Evolutionary conservation across 495 filamentous ascomycete species (phyloP), one percentile per base, ranked within the genome.

Genomic region (Cercophora scortea): DNA sequence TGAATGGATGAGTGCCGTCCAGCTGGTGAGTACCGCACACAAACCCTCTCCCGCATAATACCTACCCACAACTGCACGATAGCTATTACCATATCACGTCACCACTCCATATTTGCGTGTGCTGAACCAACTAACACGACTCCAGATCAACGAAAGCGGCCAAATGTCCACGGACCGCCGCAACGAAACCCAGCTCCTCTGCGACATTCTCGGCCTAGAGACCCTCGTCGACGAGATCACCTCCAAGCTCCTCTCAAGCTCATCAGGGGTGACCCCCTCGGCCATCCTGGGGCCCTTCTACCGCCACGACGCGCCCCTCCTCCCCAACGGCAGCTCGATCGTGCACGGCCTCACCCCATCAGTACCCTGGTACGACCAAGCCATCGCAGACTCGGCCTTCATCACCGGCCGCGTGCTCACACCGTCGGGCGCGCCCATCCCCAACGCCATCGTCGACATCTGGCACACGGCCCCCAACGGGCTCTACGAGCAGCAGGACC

Each of bases 401-500:
- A 77, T 90, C 64, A 78, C 84, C 43, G 87, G 87, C 15, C 73
- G 63, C 0, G 83, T 90, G 3, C 41, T 81, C 32, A 57, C 64
- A 9, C 45, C 58, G n/a, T 45, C 42, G 4, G 56, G 57, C 34
- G 81, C 80, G 3, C 84, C 86, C 8, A 74, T 89, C 19, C 70
- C 75, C 13, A 74, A 74, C 47, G 84, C 86, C 0, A 65, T 76
- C 44, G 70, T 91, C n/a, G 87, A 91, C 61, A 75, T 89, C 32
- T 91, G 87, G 87, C 82, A 89, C 55, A 79, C 84, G 8, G 84
- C 81, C 6, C 85, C 86, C 13, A 89, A 90, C 57, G 87, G 87
- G 1, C 64, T 89, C 51, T 91, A 91, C 61, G 86, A 90, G 72
- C 85, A 88, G 71, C 85, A 89, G 69, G 87, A 91, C 54, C 65